Percentiles rank a stretch among this genome's conserved stretches.
These are phyloP conservation scores for Knoxia roxburghii DNA, from an alignment of 257 asterid species.

Conservation along the genomic window DNA sequence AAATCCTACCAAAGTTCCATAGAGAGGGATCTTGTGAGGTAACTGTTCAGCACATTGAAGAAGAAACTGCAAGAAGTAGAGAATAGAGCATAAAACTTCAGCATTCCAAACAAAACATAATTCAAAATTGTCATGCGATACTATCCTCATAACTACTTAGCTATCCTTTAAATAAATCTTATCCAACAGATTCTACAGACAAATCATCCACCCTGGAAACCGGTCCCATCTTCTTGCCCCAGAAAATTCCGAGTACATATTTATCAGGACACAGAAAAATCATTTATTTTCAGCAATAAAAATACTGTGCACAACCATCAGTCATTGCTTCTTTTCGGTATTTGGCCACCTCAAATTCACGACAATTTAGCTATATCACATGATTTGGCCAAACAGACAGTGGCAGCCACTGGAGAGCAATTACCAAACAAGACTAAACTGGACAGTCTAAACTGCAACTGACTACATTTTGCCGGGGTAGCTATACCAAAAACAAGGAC, in stretches of 20 bases:
- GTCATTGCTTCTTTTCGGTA: background rate
- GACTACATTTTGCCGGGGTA: too few species aligned
- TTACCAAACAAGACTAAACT: background rate
- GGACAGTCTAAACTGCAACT: too few species aligned
- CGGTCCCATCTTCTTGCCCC: background rate
- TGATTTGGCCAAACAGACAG: background rate
- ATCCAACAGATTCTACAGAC: background rate
- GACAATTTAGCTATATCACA: background rate
- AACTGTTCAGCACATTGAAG: slow-evolving; percentile 92
- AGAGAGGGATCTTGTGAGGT: slow-evolving; percentile 94
- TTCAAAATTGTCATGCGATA: background rate
- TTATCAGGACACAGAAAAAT: background rate
- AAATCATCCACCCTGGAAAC: background rate
- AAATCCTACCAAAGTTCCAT: slow-evolving; percentile 89
- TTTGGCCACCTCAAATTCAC: background rate
- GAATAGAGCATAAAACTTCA: slow-evolving; percentile 16
- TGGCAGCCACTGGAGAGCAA: background rate
- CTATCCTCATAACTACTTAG: too few species aligned
- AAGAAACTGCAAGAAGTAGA: slow-evolving; percentile 58
- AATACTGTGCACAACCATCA: background rate
- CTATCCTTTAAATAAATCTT: background rate
- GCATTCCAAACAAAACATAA: slow-evolving; percentile 9
- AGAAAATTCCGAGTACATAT: background rate
- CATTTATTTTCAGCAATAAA: background rate
- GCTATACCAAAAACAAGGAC: too few species aligned